These are phyloP conservation scores for Capronia epimyces DNA, from an alignment of 2,329 filamentous ascomycete genomes.

Conservation along the genomic window DNA sequence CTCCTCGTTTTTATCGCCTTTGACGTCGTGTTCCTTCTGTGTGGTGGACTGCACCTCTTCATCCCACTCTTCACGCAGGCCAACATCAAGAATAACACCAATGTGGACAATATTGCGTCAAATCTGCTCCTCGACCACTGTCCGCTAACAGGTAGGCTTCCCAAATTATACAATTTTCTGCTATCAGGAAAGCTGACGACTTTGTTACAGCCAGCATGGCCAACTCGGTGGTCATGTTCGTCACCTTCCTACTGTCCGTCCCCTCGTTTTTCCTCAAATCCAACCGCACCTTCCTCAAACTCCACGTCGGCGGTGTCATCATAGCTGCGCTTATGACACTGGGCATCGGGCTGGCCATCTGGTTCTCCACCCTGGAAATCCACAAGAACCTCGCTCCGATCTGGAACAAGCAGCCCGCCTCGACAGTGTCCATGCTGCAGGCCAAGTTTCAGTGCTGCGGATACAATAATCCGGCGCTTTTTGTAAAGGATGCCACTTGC, in stretches of 20 bases:
- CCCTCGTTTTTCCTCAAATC: conserved; percentile 65
- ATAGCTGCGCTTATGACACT: conserved; percentile 60
- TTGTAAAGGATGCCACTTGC: conserved; percentile 64
- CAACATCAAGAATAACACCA: conserved; percentile 40
- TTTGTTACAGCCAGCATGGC: conserved; percentile 56
- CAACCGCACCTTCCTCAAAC: conserved; percentile 63
- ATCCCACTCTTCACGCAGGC: conserved; percentile 49
- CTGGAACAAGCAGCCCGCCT: conserved; percentile 54
- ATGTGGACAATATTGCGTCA: conserved; percentile 46
- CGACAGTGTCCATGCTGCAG: conserved; percentile 65
- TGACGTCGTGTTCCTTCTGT: conserved; percentile 49
- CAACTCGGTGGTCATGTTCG: conserved; percentile 66
- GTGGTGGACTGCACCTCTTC: conserved; percentile 49
- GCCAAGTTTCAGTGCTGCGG: conserved; percentile 75
- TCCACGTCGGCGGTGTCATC: conserved; percentile 61
- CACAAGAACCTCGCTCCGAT: conserved; percentile 56
- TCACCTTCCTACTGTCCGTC: conserved; percentile 63
- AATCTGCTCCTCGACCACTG: conserved; percentile 49
- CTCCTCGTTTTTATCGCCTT: conserved; percentile 48
- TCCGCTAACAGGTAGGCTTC: conserved; percentile 48
- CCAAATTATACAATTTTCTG: neutral
- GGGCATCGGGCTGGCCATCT: conserved; percentile 60
- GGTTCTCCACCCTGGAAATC: conserved; percentile 67
- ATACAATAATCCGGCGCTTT: conserved; percentile 67
- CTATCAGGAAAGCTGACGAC: neutral